Base-by-base conservation (phyloP, 2,329 filamentous ascomycete species). In the Nothomitra cinnamomea region DNA sequence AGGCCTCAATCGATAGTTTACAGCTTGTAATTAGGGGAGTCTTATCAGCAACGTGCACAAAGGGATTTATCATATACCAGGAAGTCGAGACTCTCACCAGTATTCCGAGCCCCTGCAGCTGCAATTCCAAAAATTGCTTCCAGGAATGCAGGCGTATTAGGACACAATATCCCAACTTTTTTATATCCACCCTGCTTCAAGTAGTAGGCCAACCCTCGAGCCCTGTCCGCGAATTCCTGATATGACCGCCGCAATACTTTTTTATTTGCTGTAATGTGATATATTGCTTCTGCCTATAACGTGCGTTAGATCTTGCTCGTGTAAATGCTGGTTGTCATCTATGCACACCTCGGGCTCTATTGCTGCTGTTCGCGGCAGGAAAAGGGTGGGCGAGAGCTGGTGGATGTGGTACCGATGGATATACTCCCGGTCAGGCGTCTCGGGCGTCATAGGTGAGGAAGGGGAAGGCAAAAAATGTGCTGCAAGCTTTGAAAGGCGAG, bases 111-210 rank as follows among this genome's bases (percentile, higher is more conserved):
- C 1, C 87, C 87, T 0, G 85, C 85, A 1, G 85, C 89, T 0
- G 82, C 82, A 60, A 95, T 83, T 1, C 85, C 92, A 63, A 87
- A 98, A 57, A 95, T 86, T 5, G 81, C 78, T 69, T 96, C 90
- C 25, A 98, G 73, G 61, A 96, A 96, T 0, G 89, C 89, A 0
- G 92, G 92, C 1, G 92, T 98, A 65, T 98, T 98, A 2, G 92
- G 86, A 7, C 81, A 82, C 10, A 98, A 73, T 49, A 98, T 82
- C 5, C 92, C 92, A 4, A 96, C 84, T 56, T 85, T 77, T 61
- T 79, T 83, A 62, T 79, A 80, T 3, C 77, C 75, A 63, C 85
- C 79, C 65, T 85, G 86, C 60, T 78, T 77, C 54, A 98, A 65
- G 65, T 84, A 96, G 68, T 94, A 96, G 13, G 88, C 89, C 17